Conservation (phyloP, 139 green algal species). For the Coelastrella sp. region DNA sequence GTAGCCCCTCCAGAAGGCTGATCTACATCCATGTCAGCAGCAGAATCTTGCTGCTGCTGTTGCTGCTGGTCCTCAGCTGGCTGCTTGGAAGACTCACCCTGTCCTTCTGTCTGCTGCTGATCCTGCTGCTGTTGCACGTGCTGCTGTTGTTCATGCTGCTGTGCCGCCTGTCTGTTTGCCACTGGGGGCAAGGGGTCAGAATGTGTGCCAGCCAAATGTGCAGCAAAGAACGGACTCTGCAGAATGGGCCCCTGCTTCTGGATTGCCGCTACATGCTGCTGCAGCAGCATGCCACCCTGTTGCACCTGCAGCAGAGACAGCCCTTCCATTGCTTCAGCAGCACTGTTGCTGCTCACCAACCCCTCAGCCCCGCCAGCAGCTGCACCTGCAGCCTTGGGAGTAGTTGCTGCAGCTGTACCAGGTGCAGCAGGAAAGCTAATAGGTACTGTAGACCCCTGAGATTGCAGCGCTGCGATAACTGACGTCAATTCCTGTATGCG, state of each 20-base stretch:
- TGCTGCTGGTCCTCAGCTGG: not conserved
- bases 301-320: slow-evolving; percentile 13
- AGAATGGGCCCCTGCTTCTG: not conserved
- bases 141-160: slow-evolving; percentile 29
- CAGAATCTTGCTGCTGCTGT: slow-evolving; percentile 9
- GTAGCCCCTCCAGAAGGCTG: not conserved
- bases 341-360: not conserved
- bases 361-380: slow-evolving; percentile 2
- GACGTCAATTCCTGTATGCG: slow-evolving; percentile 58
- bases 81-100: not conserved
- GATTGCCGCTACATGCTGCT: slow-evolving; percentile 29
- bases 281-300: slow-evolving; percentile 35
- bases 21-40: slow-evolving; percentile 36
- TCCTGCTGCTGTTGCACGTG: slow-evolving; percentile 8
- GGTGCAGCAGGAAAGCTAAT: slow-evolving; percentile 11
- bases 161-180: not conserved
- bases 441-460: not conserved
- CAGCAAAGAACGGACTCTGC: slow-evolving; percentile 36
- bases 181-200: slow-evolving; percentile 9
- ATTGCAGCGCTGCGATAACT: slow-evolving; percentile 36
- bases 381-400: not conserved
- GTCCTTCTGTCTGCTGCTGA: slow-evolving; percentile 1
- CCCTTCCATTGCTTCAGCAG: not conserved
- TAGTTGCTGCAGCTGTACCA: slow-evolving; percentile 7
- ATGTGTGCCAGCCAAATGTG: slow-evolving; percentile 34